Evolutionary conservation across 306 rosid genomes (phyloP).

Genomic region (Crataegus laevigata): DNA sequence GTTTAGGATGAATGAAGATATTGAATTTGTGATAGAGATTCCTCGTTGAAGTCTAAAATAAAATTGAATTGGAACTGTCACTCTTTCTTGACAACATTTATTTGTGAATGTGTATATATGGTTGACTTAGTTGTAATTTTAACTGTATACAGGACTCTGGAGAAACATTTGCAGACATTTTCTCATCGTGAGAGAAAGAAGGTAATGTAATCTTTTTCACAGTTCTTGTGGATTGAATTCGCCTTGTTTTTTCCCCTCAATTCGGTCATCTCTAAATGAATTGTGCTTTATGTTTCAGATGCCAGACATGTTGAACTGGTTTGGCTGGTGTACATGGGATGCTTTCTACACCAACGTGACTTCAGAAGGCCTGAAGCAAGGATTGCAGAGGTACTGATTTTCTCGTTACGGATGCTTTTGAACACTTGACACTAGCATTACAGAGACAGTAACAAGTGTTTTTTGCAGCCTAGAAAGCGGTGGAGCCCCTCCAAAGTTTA

Average conservation of each 20-base stretch:
- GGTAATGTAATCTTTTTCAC: conserved; percentile 22
- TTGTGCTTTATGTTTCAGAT: conserved; percentile 36
- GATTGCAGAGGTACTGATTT: conserved; percentile 52
- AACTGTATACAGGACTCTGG: conserved; percentile 50
- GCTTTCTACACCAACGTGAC: conserved; percentile 82
- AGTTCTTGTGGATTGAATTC: background rate
- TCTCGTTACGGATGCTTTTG: background rate
- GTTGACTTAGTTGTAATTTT: conserved; percentile 1
- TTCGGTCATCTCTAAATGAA: background rate
- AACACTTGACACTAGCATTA: background rate
- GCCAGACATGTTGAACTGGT: conserved; percentile 94
- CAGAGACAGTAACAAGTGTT: background rate
- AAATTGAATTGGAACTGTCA: background rate
- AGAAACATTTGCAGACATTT: conserved; percentile 74
- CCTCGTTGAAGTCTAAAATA: background rate
- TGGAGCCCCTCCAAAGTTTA: conserved; percentile 73
- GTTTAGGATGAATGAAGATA: background rate
- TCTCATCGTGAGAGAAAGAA: conserved; percentile 78
- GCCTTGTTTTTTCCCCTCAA: background rate
- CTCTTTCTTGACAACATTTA: background rate
- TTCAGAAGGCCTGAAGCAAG: conserved; percentile 75
- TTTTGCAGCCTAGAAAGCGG: conserved; percentile 59
- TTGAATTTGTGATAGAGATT: background rate
- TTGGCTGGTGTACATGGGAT: conserved; percentile 99
- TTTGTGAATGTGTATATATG: background rate